A percentile compares a stretch with the other conserved stretches of the same genome.
Evolutionary conservation across 768 basidiomycete species (phyloP).

Genomic region (Erythrobasidium yunnanense): DNA sequence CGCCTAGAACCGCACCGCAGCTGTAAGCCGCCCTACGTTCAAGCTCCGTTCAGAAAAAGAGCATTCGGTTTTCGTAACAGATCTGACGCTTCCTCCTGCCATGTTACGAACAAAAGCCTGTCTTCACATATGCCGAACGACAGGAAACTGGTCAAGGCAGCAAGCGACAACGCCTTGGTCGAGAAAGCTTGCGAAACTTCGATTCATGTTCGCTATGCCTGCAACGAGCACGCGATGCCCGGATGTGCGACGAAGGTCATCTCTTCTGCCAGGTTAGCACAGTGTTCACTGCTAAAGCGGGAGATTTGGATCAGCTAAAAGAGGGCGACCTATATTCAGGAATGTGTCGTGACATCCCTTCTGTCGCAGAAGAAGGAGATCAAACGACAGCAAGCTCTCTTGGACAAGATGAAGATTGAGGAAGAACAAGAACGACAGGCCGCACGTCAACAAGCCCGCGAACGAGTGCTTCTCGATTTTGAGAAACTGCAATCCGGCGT

Average conservation of each 20-base stretch:
- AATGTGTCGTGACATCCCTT: constrained; percentile 79
- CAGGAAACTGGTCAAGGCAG: constrained; percentile 76
- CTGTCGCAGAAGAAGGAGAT: constrained; percentile 82
- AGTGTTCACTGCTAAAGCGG: not conserved
- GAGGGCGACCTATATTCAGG: constrained; percentile 41
- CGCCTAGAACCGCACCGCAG: constrained; percentile 19
- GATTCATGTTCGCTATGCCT: constrained; percentile 81
- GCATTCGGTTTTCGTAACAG: not conserved
- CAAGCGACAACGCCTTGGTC: constrained; percentile 56
- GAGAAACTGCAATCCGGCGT: constrained; percentile 73
- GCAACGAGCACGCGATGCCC: constrained; percentile 67
- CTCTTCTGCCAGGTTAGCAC: constrained; percentile 66
- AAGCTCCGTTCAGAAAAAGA: not conserved
- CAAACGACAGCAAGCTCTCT: constrained; percentile 70
- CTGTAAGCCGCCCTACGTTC: not conserved
- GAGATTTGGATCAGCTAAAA: not conserved
- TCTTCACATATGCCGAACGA: constrained; percentile 81
- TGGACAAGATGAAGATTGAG: constrained; percentile 63
- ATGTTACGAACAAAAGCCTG: constrained; percentile 37
- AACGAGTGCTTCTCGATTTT: constrained; percentile 79
- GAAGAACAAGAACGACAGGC: constrained; percentile 66
- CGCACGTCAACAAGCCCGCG: constrained; percentile 64
- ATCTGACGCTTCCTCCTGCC: not conserved
- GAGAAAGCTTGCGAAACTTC: constrained; percentile 84
- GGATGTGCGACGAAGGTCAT: constrained; percentile 75